Evolutionary conservation across 2,329 filamentous ascomycete genomes (phyloP), one percentile per base, ranked within the genome.

Genomic region (Calonectria leucothoes): DNA sequence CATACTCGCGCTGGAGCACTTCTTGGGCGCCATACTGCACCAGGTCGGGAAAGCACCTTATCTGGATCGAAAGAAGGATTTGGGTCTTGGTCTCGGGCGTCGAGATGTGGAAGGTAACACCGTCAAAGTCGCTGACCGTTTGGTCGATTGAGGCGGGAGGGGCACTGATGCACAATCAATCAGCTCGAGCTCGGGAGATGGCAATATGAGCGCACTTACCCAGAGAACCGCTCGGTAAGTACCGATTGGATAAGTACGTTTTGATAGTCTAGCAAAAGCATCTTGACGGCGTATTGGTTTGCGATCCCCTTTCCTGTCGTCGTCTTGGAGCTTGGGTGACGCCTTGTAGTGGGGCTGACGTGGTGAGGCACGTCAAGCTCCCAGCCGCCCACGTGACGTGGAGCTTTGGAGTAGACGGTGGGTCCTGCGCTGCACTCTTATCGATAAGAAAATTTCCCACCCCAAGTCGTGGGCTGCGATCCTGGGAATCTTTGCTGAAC

Each of bases 191-290:
- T 68, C 23, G 17, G 76, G 70, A 75, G 73, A 68, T 64, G 66
- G 7, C 11, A 31, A 51, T 11, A 69, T 71, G 57, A 33, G 48
- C 63, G 66, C 66, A 76, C 87, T 82, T 89, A 96, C 94, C 94
- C 94, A 69, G 94, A 94, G 88, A 99, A 98, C 82, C 97, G 92
- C 88, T 99, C 97, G 80, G 93, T 97, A 78, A 99, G 91, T 79
- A 99, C 92, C 81, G 96, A 96, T 88, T 98, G 95, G 81, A 99
- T 98, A 84, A 99, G 91, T 66, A 98, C 95, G 86, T 99, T 99
- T 85, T 99, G 97, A 83, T 99, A 99, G 88, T 99, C 97, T 85
- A 99, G 93, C 81, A 99, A 93, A 88, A 99, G 93, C 97, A 93
- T 93, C 76, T 83, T 92, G 85, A 79, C 78, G 78, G 75, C 73